Evolutionary conservation across 352 stramenopile species (phyloP).

Genomic region (Aphanomyces invadans): DNA sequence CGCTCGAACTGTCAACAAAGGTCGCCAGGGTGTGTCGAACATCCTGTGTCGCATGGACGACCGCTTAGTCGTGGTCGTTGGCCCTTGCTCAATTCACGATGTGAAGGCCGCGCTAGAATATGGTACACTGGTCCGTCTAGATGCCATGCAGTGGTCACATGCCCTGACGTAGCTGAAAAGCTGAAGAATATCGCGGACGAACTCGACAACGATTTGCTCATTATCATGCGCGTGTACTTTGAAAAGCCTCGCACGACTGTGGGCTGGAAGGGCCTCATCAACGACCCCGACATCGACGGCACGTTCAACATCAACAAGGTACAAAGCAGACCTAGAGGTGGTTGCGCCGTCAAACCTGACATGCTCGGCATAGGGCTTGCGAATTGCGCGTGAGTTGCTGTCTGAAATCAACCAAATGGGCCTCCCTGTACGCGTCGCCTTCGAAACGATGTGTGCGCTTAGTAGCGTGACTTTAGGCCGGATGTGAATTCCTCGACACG

Average conservation of each 20-base stretch:
- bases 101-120: constrained; percentile 82
- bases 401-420: constrained; percentile 82
- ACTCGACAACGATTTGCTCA: constrained; percentile 74
- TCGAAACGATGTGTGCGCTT: neutral
- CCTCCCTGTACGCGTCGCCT: constrained; percentile 34
- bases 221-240: constrained; percentile 89
- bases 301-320: constrained; percentile 89
- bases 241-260: constrained; percentile 87
- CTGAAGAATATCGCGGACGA: constrained; percentile 62
- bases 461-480: constrained; percentile 30
- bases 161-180: constrained; percentile 32
- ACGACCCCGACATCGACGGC: constrained; percentile 83
- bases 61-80: constrained; percentile 73
- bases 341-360: neutral
- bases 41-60: constrained; percentile 76
- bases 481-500: constrained; percentile 85
- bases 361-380: constrained; percentile 35
- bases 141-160: neutral
- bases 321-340: neutral
- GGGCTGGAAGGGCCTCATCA: constrained; percentile 87
- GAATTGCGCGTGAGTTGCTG: constrained; percentile 72
- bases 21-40: constrained; percentile 62
- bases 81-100: constrained; percentile 86
- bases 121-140: constrained; percentile 27
- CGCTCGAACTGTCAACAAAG: constrained; percentile 65